Conservation (phyloP, 331 rosid genomes). For the Stylosanthes scabra region DNA sequence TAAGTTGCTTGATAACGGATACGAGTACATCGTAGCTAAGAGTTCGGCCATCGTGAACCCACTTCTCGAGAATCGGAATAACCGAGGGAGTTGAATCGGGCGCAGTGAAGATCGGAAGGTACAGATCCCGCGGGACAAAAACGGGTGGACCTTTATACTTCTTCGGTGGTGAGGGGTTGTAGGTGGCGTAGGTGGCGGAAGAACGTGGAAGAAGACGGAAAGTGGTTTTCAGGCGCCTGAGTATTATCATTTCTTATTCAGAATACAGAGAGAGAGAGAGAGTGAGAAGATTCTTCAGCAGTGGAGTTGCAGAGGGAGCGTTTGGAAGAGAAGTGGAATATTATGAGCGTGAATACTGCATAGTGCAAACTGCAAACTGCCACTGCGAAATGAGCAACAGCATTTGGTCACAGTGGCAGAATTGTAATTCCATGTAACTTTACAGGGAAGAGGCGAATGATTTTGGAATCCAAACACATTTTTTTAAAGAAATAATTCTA, state of each 20-base stretch:
- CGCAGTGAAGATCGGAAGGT: constrained; percentile 32
- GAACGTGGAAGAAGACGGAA: neutral
- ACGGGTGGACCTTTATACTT: neutral
- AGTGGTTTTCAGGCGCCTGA: neutral
- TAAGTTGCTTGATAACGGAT: constrained; percentile 38
- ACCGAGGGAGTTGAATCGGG: constrained; percentile 11
- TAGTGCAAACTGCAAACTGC: no score
- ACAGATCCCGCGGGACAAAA: neutral
- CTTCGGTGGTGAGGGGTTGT: neutral
- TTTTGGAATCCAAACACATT: no score
- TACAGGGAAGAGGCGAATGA: no score
- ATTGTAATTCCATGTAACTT: neutral
- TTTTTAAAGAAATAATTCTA: no score
- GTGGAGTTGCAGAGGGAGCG: neutral
- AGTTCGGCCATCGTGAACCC: constrained; percentile 33
- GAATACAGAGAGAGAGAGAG: neutral
- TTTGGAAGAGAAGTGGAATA: no score
- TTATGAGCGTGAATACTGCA: no score
- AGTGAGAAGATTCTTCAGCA: neutral
- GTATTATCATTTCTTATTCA: neutral
- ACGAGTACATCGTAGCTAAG: constrained; percentile 2
- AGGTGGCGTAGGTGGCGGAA: neutral
- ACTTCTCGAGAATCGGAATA: constrained; percentile 38
- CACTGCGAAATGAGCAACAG: neutral
- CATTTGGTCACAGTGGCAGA: neutral